Base-by-base conservation (phyloP, 495 filamentous ascomycete genomes). In the Penicillium riverlandense region DNA sequence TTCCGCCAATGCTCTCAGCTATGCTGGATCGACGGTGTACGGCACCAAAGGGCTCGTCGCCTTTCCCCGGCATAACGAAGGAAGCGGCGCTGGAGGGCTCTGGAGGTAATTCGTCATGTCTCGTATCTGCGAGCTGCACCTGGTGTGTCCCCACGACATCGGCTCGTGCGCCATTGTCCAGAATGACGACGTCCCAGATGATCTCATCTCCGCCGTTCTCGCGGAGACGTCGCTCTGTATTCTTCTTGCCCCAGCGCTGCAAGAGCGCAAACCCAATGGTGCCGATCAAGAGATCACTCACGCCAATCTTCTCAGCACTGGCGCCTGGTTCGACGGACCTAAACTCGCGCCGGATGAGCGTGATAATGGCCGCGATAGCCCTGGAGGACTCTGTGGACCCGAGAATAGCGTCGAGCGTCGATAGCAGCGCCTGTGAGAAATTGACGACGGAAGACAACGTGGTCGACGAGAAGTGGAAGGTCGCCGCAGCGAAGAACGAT, bases 161-260 rank as follows among this genome's bases (percentile, higher is more conserved):
- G 16, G 77, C 78, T 32, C 79, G 65, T 34, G 69, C 59, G 1
- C 80, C 82, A 48, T 82, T 75, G 48, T 84, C 76, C 13, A 85
- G 56, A 29, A 89, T 78, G 36, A 89, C 81, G n/a, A 87, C 79
- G 66, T 90, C 86, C 86, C 86, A 90, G 8, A 89, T 70, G 22
- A 77, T 63, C 52, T 87, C 84, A 38, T 84, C 75, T 10, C 72
- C 72, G 36, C 69, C 62, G 29, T 71, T 68, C 1, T 71, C 63
- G 12, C 69, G 72, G 12, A 67, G 58, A 28, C 82, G 71, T 38
- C 74, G 66, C 42, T 83, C 76, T 13, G 79, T 77, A 41, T 75
- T 71, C 32, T 70, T 77, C 44, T 70, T 75, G 30, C 83, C 83
- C 72, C 79, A 79, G 29, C 77, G 72, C 51, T 89, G 86, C 36